Conservation (phyloP, 164 flowering plant genomes). For the Sedum album region DNA sequence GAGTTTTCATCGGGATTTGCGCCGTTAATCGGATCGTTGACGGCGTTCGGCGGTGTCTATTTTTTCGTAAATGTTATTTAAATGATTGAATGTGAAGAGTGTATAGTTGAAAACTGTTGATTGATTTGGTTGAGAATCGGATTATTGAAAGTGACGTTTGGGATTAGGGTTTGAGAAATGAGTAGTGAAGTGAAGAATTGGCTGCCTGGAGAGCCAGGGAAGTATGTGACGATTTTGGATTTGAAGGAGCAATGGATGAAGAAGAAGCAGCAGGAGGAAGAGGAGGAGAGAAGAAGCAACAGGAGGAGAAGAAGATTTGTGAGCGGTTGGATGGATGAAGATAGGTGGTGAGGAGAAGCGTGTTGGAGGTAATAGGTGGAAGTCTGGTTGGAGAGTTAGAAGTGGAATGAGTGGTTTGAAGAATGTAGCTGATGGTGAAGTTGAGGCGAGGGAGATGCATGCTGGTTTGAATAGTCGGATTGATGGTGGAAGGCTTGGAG, state of each 20-base stretch:
- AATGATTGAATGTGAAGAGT: background rate
- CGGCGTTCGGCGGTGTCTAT: background rate
- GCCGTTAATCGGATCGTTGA: background rate
- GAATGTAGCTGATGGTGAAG: background rate
- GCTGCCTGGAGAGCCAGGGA: background rate
- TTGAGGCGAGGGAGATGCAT: background rate
- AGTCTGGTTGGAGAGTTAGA: background rate
- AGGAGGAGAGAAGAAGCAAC: background rate
- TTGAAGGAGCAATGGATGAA: conserved; percentile 6
- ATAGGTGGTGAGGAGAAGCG: background rate
- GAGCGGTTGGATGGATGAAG: background rate
- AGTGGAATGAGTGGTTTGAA: background rate
- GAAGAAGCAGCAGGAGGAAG: background rate
- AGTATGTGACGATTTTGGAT: conserved; percentile 1
- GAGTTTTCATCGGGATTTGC: background rate
- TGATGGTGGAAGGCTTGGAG: background rate
- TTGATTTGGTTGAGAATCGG: background rate
- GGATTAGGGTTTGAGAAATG: background rate
- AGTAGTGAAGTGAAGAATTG: background rate
- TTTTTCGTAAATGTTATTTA: background rate
- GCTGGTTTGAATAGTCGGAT: background rate
- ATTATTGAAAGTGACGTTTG: background rate
- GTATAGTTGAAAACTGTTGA: no score
- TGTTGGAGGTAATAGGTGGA: background rate
- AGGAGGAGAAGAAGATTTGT: background rate